Conservation (phyloP, 2,329 filamentous ascomycete species). For the Cordyceps militaris region DNA sequence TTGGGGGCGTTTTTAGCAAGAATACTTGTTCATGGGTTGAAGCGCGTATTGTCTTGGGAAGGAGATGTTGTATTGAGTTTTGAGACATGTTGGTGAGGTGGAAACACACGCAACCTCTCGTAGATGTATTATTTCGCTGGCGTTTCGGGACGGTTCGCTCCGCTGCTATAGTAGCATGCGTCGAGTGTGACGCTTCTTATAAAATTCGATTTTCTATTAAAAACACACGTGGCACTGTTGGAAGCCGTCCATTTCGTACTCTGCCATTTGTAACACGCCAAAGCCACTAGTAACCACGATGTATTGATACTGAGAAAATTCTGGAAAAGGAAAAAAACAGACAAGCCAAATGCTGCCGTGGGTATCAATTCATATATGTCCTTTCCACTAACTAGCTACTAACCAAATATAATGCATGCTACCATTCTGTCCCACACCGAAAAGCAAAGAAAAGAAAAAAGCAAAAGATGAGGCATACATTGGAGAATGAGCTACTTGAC, state of each 20-base stretch:
- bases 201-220: too few relatives aligned
- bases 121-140: too few relatives aligned
- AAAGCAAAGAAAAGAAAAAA: not conserved
- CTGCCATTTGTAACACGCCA: too few relatives aligned
- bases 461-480: not conserved
- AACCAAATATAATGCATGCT: too few relatives aligned
- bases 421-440: not conserved
- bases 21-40: not conserved
- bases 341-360: not conserved
- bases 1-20: not conserved
- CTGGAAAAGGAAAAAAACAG: too few relatives aligned
- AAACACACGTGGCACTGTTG: not conserved
- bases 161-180: not conserved
- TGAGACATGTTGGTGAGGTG: too few relatives aligned
- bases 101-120: too few relatives aligned
- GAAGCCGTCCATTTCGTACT: not conserved
- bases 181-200: not conserved
- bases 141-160: not conserved
- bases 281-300: too few relatives aligned
- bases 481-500: conserved; percentile 30
- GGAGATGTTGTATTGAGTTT: too few relatives aligned
- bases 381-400: too few relatives aligned
- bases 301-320: not conserved
- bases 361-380: not conserved
- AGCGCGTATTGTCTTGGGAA: not conserved